Base-by-base conservation (phyloP, 2,329 filamentous ascomycete species). In the Fusarium sacchari region DNA sequence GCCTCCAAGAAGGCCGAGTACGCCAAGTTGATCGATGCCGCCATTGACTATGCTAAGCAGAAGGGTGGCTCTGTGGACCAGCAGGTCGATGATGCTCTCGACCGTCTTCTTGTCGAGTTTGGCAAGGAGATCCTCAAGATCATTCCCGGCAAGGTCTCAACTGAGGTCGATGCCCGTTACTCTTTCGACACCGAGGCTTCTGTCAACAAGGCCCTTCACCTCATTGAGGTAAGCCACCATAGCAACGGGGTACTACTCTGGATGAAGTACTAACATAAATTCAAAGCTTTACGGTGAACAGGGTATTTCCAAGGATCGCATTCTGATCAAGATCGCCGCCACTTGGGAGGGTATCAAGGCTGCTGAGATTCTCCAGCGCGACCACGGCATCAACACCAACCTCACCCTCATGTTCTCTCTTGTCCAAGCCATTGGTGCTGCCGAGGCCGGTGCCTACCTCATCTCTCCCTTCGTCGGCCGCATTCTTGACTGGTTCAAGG, bases 301-400 rank as follows among this genome's bases (percentile, higher is more conserved):
- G 81, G 96, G 96, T 76, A 94, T 99, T 84, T 87, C 89, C 86
- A 98, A 98, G 91, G 94, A 96, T 81, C 96, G 96, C 75, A 84
- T 99, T 81, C 90, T 99, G 79, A 99, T 99, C 91, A 99, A 99
- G 93, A 91, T 99, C 78, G 96, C 96, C 82, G 97, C 96, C 70
- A 99, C 96, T 84, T 99, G 95, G 94, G 96, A 99, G 89, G 96
- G 96, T 83, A 98, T 99, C 90, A 95, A 99, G 91, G 96, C 96
- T 76, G 96, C 96, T 76, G 92, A 97, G 89, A 95, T 97, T 83
- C 93, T 99, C 74, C 96, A 98, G 90, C 93, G 91, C 81, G 92
- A 99, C 88, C 92, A 98, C 88, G 93, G 92, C 81, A 92, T 99
- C 88, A 99, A 99, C 93, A 93, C 90, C 92, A 99, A 99, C 91